Evolutionary conservation across 2,329 filamentous ascomycete species (phyloP).

Genomic region (Colletotrichum sp.): DNA sequence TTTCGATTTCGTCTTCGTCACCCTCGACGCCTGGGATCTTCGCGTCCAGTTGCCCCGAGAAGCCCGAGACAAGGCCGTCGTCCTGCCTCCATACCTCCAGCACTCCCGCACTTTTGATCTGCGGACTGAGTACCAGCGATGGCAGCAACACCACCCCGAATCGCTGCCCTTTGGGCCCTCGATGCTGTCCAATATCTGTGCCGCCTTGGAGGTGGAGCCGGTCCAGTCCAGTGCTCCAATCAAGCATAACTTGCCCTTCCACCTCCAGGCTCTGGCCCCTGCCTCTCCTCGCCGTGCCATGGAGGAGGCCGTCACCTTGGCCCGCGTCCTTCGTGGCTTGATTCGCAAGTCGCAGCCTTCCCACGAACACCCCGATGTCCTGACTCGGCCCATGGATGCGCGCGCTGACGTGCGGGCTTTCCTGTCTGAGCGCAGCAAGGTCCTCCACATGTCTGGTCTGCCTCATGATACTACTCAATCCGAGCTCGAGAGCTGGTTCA

Average conservation of each 20-base stretch:
- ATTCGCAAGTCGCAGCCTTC: slow-evolving; percentile 95
- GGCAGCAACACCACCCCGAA: slow-evolving; percentile 98
- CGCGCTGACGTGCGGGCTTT: slow-evolving; percentile 96
- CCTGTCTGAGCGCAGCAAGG: slow-evolving; percentile 94
- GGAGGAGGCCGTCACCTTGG: slow-evolving; percentile 95
- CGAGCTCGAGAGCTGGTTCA: slow-evolving; percentile 99
- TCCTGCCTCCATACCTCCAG: slow-evolving; percentile 94
- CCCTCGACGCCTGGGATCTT: slow-evolving; percentile 97
- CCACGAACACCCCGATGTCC: slow-evolving; percentile 91
- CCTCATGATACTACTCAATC: slow-evolving; percentile 99
- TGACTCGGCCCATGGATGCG: slow-evolving; percentile 95
- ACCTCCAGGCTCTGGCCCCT: slow-evolving; percentile 92
- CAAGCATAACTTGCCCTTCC: slow-evolving; percentile 98
- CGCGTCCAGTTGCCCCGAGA: slow-evolving; percentile 97
- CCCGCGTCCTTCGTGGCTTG: slow-evolving; percentile 87
- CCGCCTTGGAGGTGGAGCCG: slow-evolving; percentile 95
- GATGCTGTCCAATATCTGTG: slow-evolving; percentile 96
- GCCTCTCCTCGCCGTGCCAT: slow-evolving; percentile 95
- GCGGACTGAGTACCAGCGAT: slow-evolving; percentile 95
- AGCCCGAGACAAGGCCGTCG: slow-evolving; percentile 96
- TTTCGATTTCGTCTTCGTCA: slow-evolving; percentile 97
- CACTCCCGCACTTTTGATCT: slow-evolving; percentile 97
- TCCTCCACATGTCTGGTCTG: slow-evolving; percentile 95
- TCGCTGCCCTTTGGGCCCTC: slow-evolving; percentile 95
- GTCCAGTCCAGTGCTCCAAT: slow-evolving; percentile 97